Conservation (phyloP, 768 basidiomycete genomes). For the Glaciozyma martinii region DNA sequence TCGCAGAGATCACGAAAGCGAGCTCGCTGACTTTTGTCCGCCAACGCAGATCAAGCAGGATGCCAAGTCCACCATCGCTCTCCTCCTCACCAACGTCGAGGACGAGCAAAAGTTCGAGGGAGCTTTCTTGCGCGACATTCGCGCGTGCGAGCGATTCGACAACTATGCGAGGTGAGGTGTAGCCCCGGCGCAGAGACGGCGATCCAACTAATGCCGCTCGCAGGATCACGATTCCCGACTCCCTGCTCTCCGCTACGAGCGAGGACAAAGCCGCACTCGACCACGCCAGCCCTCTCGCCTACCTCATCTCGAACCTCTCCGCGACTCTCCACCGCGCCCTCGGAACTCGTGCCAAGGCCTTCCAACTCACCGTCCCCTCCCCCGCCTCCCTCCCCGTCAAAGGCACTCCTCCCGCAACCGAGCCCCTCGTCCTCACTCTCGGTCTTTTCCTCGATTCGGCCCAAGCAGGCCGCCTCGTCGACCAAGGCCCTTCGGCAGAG, state of each 20-base stretch:
- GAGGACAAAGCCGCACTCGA: slow-evolving; percentile 23
- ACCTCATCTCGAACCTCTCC: slow-evolving; percentile 35
- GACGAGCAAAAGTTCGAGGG: slow-evolving; percentile 31
- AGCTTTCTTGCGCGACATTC: slow-evolving; percentile 17
- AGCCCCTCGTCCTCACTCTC: slow-evolving; percentile 48
- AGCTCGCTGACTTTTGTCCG: slow-evolving; percentile 39
- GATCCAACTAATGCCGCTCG: background rate
- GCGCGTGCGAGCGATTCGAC: slow-evolving; percentile 19
- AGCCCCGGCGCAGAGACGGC: background rate
- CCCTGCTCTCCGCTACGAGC: slow-evolving; percentile 11
- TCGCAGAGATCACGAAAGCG: background rate
- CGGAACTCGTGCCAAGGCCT: slow-evolving; percentile 58
- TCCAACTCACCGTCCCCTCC: slow-evolving; percentile 45
- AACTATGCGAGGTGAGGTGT: slow-evolving; percentile 20
- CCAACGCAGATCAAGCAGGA: slow-evolving; percentile 46
- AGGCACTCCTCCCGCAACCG: slow-evolving; percentile 39
- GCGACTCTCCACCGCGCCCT: slow-evolving; percentile 53
- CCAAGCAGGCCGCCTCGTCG: slow-evolving; percentile 74
- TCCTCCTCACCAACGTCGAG: slow-evolving; percentile 13
- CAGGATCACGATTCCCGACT: slow-evolving; percentile 21
- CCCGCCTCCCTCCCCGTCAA: background rate
- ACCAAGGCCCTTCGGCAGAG: slow-evolving; percentile 71
- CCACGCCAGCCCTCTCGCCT: slow-evolving; percentile 10
- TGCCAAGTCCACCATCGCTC: slow-evolving; percentile 25
- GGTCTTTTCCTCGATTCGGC: slow-evolving; percentile 66